Percentiles rank a stretch among this genome's conserved stretches.
These are phyloP conservation scores for Suillus ampliporus DNA, from an alignment of 768 basidiomycete genomes.

Conservation along the genomic window DNA sequence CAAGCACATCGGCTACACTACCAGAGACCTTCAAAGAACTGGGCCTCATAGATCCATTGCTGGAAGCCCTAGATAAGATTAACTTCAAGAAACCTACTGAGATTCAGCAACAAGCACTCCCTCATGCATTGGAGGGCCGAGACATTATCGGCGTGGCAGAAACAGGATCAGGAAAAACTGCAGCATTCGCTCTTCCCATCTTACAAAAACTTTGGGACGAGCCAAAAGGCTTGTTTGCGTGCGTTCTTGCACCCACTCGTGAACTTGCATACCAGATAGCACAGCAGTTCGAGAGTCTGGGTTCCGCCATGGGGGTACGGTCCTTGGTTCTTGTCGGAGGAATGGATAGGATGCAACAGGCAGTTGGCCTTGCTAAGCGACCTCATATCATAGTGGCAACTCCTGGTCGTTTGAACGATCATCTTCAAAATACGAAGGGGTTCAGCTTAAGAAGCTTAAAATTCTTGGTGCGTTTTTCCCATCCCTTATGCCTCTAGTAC, in stretches of 20 bases:
- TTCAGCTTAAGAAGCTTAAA: conserved; percentile 86
- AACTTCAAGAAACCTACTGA: conserved; percentile 88
- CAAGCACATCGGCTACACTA: conserved; percentile 48
- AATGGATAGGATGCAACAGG: conserved; percentile 88
- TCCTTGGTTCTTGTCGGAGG: conserved; percentile 95
- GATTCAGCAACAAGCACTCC: conserved; percentile 86
- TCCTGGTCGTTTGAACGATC: conserved; percentile 90
- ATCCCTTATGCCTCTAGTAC: conserved; percentile 3
- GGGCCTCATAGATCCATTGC: conserved; percentile 88
- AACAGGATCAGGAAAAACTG: conserved; percentile 98
- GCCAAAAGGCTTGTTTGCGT: conserved; percentile 91
- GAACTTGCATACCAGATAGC: conserved; percentile 98
- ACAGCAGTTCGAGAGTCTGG: conserved; percentile 93
- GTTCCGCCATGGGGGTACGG: conserved; percentile 91
- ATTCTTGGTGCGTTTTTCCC: conserved; percentile 70
- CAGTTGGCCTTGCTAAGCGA: conserved; percentile 89
- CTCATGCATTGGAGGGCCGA: conserved; percentile 86
- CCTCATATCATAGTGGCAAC: conserved; percentile 97
- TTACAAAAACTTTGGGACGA: conserved; percentile 97
- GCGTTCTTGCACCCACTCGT: conserved; percentile 95
- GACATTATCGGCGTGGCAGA: conserved; percentile 99
- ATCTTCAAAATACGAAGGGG: conserved; percentile 96
- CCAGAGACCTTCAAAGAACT: conserved; percentile 75
- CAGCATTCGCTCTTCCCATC: conserved; percentile 95
- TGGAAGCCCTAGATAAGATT: conserved; percentile 82